These are phyloP conservation scores for Microsporum audouinii DNA, from an alignment of 2,329 filamentous ascomycete species.

Conservation along the genomic window DNA sequence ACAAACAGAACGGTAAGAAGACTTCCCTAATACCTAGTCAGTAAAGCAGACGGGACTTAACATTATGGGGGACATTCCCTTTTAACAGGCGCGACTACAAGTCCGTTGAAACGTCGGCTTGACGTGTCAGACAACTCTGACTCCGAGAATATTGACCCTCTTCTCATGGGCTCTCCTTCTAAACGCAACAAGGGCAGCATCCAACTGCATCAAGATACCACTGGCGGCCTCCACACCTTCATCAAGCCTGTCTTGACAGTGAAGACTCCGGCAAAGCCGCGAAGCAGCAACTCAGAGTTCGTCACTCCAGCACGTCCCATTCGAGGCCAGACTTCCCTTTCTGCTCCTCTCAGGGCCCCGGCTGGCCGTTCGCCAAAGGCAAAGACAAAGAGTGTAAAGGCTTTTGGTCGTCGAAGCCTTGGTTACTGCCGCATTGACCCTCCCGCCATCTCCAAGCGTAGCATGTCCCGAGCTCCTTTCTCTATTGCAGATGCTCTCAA, in stretches of 20 bases:
- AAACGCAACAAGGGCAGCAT: conserved; percentile 31
- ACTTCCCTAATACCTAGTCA: background rate
- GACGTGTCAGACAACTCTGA: conserved; percentile 39
- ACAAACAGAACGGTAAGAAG: conserved; percentile 29
- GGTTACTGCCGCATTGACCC: conserved; percentile 61
- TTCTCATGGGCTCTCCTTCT: conserved; percentile 38
- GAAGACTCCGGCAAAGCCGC: background rate
- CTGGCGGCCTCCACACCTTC: background rate
- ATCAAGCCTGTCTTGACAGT: conserved; percentile 11
- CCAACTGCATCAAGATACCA: background rate
- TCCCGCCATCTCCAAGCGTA: conserved; percentile 42
- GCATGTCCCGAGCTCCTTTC: conserved; percentile 53
- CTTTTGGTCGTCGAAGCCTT: conserved; percentile 56
- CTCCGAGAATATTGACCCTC: conserved; percentile 50
- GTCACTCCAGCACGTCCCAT: conserved; percentile 16
- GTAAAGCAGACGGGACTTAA: background rate
- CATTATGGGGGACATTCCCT: no score
- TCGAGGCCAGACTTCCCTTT: conserved; percentile 31
- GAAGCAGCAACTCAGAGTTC: background rate
- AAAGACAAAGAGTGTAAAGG: conserved; percentile 51
- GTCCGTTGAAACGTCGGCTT: conserved; percentile 37
- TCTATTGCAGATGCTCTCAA: conserved; percentile 74
- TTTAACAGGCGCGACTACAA: conserved; percentile 19
- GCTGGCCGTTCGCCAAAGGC: conserved; percentile 68
- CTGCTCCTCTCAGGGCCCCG: conserved; percentile 52